Evolutionary conservation across 2,329 filamentous ascomycete genomes (phyloP).

Genomic region (Colletotrichum neosansevieriae): DNA sequence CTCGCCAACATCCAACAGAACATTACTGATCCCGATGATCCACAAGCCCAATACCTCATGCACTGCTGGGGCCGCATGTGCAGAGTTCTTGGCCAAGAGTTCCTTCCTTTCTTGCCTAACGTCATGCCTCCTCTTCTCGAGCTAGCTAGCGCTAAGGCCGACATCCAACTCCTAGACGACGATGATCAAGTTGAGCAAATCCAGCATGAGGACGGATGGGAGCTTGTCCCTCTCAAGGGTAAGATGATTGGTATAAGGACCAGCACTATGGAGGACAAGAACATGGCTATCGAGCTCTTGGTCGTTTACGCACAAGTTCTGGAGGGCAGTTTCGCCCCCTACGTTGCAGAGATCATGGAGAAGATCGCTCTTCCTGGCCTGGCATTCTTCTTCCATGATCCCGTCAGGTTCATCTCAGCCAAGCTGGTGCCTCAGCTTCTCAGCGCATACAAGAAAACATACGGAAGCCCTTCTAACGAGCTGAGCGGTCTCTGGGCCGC

Average conservation of each 20-base stretch:
- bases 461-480: constrained; percentile 82
- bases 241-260: constrained; percentile 99
- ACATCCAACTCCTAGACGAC: constrained; percentile 95
- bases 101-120: constrained; percentile 89
- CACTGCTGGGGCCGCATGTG: constrained; percentile 99
- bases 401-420: constrained; percentile 92
- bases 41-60: constrained; percentile 95
- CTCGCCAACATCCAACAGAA: constrained; percentile 87
- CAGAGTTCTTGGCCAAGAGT: constrained; percentile 89
- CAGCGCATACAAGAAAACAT: constrained; percentile 93
- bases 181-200: constrained; percentile 94
- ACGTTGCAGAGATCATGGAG: constrained; percentile 93
- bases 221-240: constrained; percentile 94
- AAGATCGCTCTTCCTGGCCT: constrained; percentile 94
- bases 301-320: constrained; percentile 97
- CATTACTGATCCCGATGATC: constrained; percentile 92
- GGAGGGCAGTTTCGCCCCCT: constrained; percentile 92
- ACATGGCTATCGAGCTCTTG: constrained; percentile 98
- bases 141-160: constrained; percentile 93
- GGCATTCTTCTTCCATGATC: constrained; percentile 99
- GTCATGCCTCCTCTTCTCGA: constrained; percentile 96
- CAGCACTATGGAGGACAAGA: constrained; percentile 96
- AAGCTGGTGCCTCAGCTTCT: constrained; percentile 94
- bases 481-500: constrained; percentile 85
- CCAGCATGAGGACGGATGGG: constrained; percentile 96